Conservation (phyloP, 139 green algal species). For the Yamagishiella unicocca region DNA sequence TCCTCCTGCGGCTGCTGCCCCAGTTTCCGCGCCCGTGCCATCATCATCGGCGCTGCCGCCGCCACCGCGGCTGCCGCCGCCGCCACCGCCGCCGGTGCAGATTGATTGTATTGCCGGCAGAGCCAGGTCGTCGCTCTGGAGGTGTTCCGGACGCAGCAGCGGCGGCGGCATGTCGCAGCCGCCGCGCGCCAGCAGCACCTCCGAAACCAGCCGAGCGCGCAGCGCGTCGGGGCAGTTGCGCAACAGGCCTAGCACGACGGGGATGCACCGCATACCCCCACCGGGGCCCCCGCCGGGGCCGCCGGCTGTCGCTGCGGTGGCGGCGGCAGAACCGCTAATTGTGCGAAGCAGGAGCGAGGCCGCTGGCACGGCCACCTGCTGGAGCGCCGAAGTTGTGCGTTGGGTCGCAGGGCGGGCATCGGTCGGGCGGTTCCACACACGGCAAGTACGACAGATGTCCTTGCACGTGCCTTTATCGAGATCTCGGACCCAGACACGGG, state of each 20-base stretch:
- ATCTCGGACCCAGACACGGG: neutral
- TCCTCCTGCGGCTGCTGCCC: neutral
- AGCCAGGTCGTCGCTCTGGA: constrained; percentile 4
- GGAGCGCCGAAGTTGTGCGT: neutral
- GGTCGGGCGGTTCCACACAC: too few species aligned
- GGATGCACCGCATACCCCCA: neutral
- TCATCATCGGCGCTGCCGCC: neutral
- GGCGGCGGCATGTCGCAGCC: neutral
- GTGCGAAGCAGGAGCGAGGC: constrained; percentile 10
- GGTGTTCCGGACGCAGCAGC: constrained; percentile 11
- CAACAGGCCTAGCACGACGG: neutral
- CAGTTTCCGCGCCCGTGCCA: neutral
- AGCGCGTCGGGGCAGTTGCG: constrained; percentile 12
- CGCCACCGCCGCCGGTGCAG: neutral
- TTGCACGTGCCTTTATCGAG: neutral
- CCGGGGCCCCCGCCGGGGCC: neutral
- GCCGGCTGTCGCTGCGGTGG: neutral
- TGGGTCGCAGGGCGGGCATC: too few species aligned
- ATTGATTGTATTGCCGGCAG: constrained; percentile 1
- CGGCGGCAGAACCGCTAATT: neutral
- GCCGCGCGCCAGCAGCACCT: neutral
- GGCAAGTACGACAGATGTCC: too few species aligned
- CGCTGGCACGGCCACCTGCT: neutral
- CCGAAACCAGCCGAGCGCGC: constrained; percentile 11
- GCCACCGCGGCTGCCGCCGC: too few species aligned